Conservation (phyloP, 306 rosid genomes). For the Vigna unguiculata region DNA sequence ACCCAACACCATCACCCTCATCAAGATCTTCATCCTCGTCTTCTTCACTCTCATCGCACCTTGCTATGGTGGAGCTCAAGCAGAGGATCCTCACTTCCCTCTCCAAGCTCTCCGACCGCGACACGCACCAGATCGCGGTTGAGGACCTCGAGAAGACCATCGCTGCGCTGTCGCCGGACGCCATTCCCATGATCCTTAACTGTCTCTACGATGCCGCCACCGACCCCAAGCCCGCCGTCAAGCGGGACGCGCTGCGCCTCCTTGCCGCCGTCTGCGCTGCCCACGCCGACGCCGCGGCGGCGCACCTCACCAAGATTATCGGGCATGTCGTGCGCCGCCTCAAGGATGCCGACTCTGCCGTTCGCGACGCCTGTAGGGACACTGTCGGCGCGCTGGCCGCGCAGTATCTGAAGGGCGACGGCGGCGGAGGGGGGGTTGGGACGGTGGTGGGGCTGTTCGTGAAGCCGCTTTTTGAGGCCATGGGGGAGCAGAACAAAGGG, state of each 20-base stretch:
- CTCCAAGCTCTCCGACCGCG: slow-evolving; percentile 90
- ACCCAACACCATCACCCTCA: slow-evolving; percentile 41
- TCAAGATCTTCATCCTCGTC: slow-evolving; percentile 54
- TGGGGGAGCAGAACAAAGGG: slow-evolving; percentile 89
- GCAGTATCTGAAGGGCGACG: slow-evolving; percentile 56
- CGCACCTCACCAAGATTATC: slow-evolving; percentile 81
- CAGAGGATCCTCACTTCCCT: slow-evolving; percentile 85
- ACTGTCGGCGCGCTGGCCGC: slow-evolving; percentile 69
- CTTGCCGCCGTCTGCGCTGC: slow-evolving; percentile 67
- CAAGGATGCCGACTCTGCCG: slow-evolving; percentile 80
- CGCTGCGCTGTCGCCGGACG: slow-evolving; percentile 66
- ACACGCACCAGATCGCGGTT: slow-evolving; percentile 92
- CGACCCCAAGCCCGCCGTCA: slow-evolving; percentile 89
- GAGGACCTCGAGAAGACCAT: slow-evolving; percentile 84
- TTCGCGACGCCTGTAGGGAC: slow-evolving; percentile 85
- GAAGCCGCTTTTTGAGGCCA: slow-evolving; percentile 91
- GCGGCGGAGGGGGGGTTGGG: slow-evolving; percentile 51
- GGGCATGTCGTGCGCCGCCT: slow-evolving; percentile 71
- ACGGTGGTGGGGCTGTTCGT: slow-evolving; percentile 82
- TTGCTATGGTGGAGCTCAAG: slow-evolving; percentile 94
- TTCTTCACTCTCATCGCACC: slow-evolving; percentile 75
- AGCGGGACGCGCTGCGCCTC: slow-evolving; percentile 78
- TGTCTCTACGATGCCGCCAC: slow-evolving; percentile 81
- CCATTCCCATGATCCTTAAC: slow-evolving; percentile 84
- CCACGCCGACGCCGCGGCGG: slow-evolving; percentile 64